phyloP scores from a whole-genome alignment of 1,284 basidiomycete genomes.

The Ceratorhiza oryzae-sativae region DNA sequence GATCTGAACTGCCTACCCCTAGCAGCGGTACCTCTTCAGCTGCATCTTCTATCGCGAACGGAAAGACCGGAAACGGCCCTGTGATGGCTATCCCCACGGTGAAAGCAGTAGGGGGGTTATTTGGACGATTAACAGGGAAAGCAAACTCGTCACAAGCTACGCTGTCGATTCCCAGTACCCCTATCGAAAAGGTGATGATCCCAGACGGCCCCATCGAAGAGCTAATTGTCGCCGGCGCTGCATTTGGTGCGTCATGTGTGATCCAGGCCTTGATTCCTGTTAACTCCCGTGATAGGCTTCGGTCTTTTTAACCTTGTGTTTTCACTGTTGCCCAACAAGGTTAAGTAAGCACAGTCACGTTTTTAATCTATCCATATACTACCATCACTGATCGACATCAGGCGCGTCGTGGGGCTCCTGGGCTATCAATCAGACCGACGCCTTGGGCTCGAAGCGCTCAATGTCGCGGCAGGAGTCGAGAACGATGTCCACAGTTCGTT shows the following conservation, averaged over 20 bases:
- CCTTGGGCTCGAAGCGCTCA: conserved; percentile 69
- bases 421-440: conserved; percentile 75
- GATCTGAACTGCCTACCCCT: conserved; percentile 9
- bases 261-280: conserved; percentile 4
- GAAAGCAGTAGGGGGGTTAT: conserved; percentile 48
- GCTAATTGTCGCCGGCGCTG: conserved; percentile 71
- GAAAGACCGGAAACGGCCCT: conserved; percentile 39
- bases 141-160: conserved; percentile 18
- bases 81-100: not conserved
- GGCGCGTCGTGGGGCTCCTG: conserved; percentile 71
- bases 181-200: conserved; percentile 34
- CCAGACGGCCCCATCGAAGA: conserved; percentile 70
- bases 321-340: conserved; percentile 71
- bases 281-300: conserved; percentile 53
- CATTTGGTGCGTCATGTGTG: conserved; percentile 62
- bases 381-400: conserved; percentile 47
- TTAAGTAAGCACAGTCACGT: conserved; percentile 58
- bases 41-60: conserved; percentile 32
- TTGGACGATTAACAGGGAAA: conserved; percentile 50
- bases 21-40: conserved; percentile 34
- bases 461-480: conserved; percentile 66
- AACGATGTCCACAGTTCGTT: conserved; percentile 74
- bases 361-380: not conserved
- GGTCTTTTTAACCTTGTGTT: conserved; percentile 81
- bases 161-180: not conserved